A percentile compares a stretch with the other conserved stretches of the same genome.
These are phyloP conservation scores for Berkeleyomyces rouxiae DNA, from an alignment of 2,329 filamentous ascomycete genomes.

Conservation along the genomic window DNA sequence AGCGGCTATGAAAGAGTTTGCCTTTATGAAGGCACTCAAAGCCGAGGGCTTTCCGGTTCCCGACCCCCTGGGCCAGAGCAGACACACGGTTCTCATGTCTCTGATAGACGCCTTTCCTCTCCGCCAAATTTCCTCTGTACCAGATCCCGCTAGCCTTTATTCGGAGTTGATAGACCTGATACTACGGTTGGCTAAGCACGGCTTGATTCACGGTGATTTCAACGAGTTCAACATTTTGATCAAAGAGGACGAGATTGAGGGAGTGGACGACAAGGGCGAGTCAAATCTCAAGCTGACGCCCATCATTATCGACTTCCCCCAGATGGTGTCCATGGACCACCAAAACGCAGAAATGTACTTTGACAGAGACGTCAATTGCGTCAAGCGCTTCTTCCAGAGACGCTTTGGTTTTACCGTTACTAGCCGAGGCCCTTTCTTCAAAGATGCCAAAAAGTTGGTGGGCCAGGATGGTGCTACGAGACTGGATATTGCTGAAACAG, in stretches of 20 bases:
- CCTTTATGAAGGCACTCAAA: constrained; percentile 77
- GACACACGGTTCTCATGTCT: constrained; percentile 93
- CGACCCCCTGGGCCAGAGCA: constrained; percentile 69
- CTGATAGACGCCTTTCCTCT: constrained; percentile 85
- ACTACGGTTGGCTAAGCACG: constrained; percentile 64
- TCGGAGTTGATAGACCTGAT: constrained; percentile 81
- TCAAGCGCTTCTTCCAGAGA: constrained; percentile 84
- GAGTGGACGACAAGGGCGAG: constrained; percentile 22
- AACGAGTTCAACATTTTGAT: constrained; percentile 98
- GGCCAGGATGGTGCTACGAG: constrained; percentile 48
- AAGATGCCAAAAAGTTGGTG: constrained; percentile 61
- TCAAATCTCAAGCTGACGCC: constrained; percentile 40
- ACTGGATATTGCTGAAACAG: constrained; percentile 76
- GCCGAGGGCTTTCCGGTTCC: constrained; percentile 83
- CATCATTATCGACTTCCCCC: constrained; percentile 90
- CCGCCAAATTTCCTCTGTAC: constrained; percentile 69
- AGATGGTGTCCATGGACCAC: constrained; percentile 95
- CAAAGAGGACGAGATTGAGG: constrained; percentile 25
- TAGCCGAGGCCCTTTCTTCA: constrained; percentile 69
- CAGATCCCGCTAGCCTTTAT: constrained; percentile 73
- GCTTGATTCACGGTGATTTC: constrained; percentile 93
- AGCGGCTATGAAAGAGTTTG: constrained; percentile 83
- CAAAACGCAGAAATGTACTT: constrained; percentile 93
- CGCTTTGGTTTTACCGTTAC: constrained; percentile 78
- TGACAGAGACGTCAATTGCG: constrained; percentile 84